These are phyloP conservation scores for Streptanthus diversifolius DNA, from an alignment of 345 rosid genomes.

Conservation along the genomic window DNA sequence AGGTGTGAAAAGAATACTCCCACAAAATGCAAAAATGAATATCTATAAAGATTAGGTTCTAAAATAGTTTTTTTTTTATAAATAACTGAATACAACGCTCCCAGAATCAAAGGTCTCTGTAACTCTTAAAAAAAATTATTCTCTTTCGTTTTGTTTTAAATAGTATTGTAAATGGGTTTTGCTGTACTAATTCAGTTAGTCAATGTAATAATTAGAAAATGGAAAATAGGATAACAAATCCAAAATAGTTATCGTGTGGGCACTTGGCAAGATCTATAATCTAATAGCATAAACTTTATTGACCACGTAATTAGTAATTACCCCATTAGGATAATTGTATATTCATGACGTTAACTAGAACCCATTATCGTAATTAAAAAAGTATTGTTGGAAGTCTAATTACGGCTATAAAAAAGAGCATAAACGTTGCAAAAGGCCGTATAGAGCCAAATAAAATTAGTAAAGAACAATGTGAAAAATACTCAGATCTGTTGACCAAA, in stretches of 20 bases:
- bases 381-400: slow-evolving; percentile 24
- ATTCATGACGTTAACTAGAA: slow-evolving; percentile 13
- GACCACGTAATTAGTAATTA: slow-evolving; percentile 25
- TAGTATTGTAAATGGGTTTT: not conserved
- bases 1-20: slow-evolving; percentile 20
- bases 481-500: slow-evolving; percentile 35
- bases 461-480: slow-evolving; percentile 20
- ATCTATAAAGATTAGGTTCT: not conserved
- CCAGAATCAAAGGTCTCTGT: not conserved
- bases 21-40: not conserved
- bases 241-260: not conserved
- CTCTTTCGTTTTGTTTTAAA: not conserved
- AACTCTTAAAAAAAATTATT: not conserved
- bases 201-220: not conserved
- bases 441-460: slow-evolving; percentile 14
- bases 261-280: slow-evolving; percentile 29
- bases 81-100: not conserved
- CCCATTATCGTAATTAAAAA: not conserved
- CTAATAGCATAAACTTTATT: slow-evolving; percentile 25
- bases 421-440: slow-evolving; percentile 21
- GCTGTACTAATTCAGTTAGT: not conserved
- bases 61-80: not conserved
- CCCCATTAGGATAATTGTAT: not conserved
- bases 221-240: not conserved
- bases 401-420: slow-evolving; percentile 13